Percentiles rank a stretch among this genome's conserved stretches.
Evolutionary conservation across 495 filamentous ascomycete species (phyloP).

Genomic region (Annulohypoxylon stygium): DNA sequence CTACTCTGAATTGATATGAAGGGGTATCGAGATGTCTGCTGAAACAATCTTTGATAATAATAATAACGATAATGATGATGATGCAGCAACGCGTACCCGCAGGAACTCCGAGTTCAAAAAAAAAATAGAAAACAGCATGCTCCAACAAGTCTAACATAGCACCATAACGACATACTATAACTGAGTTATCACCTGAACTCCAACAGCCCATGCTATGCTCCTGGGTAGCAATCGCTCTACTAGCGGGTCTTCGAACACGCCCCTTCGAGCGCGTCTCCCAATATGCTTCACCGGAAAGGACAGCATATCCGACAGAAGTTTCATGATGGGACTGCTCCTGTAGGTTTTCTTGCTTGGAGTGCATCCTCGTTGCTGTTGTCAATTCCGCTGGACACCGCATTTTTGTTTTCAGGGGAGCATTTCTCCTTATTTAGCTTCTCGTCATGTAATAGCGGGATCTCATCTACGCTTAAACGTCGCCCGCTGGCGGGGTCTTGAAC

Average conservation of each 20-base stretch:
- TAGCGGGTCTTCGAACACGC: not conserved
- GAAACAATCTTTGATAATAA: slow-evolving; percentile 36
- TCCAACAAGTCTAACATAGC: not conserved
- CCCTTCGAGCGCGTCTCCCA: not conserved
- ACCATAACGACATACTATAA: not conserved
- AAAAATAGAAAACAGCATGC: slow-evolving; percentile 17
- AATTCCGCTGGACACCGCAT: slow-evolving; percentile 54
- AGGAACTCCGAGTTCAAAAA: slow-evolving; percentile 24
- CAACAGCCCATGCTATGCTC: not conserved
- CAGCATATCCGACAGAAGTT: not conserved
- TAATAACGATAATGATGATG: not conserved
- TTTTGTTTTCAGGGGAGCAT: slow-evolving; percentile 4
- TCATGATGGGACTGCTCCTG: slow-evolving; percentile 23
- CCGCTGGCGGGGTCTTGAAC: slow-evolving; percentile 48
- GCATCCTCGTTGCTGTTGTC: slow-evolving; percentile 58
- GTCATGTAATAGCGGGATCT: slow-evolving; percentile 68
- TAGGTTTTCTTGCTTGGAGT: slow-evolving; percentile 57
- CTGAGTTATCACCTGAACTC: not conserved
- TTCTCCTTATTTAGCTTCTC: slow-evolving; percentile 51
- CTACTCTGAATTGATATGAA: slow-evolving; percentile 30
- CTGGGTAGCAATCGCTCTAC: not conserved
- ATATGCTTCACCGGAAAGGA: not conserved
- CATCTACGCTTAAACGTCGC: slow-evolving; percentile 59
- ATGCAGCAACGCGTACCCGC: not conserved
- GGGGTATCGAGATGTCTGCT: slow-evolving; percentile 41